Evolutionary conservation across 139 green algal species (phyloP), one percentile per base, ranked within the genome.

Genomic region (Tetradesmus lagerheimii): DNA sequence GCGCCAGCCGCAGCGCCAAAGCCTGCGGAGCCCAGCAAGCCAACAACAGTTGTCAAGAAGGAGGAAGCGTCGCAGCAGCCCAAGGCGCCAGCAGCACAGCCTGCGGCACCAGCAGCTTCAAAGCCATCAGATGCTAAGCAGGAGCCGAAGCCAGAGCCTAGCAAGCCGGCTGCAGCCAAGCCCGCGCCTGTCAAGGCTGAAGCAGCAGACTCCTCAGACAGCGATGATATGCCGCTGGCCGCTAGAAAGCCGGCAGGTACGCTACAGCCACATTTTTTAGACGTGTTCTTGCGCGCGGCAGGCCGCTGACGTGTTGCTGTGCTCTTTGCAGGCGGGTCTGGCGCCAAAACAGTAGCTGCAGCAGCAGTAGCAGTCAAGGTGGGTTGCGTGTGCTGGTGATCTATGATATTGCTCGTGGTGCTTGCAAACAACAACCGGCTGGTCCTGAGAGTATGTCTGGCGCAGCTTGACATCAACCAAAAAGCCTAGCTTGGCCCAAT

Each of bases 221-320:
- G 31, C n/a, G 85, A 89, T n/a, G 85, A 89, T 57, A 74, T 76
- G 71, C 85, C 85, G 1, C 34, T 89, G 14, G 85, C 39, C 4
- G 39, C 85, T 0, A 29, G 80, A 14, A 83, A 82, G 83, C 27
- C 81, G 11, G 41, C 83, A 67, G 67, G 85, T 89, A 43, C 23
- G 50, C 9, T 38, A 9, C 41, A 39, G 20, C 41, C 38, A 62
- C 77, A 31, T 6, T 9, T n/a, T 71, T 8, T 31, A 6, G 4
- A 71, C 57, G 23, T 5, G 0, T n/a, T 57, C 2, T 9, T 9
- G 57, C 57, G 23, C 57, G 25, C 23, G 23, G 23, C 23, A 71
- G 57, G 16, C 23, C 57, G 57, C 67, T 78, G n/a, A 38, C 27
- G 29, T 27, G 27, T 6, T 50, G 29, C 41, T 85, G 79, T 87